Percentiles rank a stretch among this genome's conserved stretches.
These are phyloP conservation scores for Ceratocystis smalleyi DNA, from an alignment of 2,329 filamentous ascomycete genomes.

Conservation along the genomic window DNA sequence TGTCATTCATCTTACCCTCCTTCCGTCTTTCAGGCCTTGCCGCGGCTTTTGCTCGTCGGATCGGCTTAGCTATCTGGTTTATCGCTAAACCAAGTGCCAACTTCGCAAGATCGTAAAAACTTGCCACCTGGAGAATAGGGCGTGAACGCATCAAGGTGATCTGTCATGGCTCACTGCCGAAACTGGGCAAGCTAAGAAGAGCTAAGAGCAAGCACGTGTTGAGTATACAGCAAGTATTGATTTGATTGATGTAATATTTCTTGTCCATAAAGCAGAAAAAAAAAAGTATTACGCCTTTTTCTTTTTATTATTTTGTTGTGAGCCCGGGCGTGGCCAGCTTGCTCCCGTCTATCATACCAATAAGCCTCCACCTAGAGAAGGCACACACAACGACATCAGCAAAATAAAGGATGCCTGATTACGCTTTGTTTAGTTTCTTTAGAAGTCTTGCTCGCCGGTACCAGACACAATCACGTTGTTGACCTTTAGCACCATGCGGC, in stretches of 20 bases:
- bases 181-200: background rate
- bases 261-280: background rate
- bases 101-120: background rate
- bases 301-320: constrained; percentile 13
- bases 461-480: constrained; percentile 93
- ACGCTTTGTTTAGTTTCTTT: constrained; percentile 25
- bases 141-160: background rate
- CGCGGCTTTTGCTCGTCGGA: too few relatives aligned
- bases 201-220: background rate
- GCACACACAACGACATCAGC: background rate
- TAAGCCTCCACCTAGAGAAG: background rate
- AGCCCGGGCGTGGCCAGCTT: background rate
- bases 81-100: background rate
- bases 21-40: background rate
- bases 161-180: background rate
- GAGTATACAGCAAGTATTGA: background rate
- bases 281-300: background rate
- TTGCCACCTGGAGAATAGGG: background rate
- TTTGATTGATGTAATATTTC: background rate
- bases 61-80: background rate
- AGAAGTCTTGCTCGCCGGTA: constrained; percentile 75
- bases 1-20: background rate
- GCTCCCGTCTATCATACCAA: constrained; percentile 8
- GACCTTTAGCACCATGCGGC: constrained; percentile 93
- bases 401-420: constrained; percentile 15